phyloP scores from a whole-genome alignment of 2,329 filamentous ascomycete genomes.

The Xylaria sp. region DNA sequence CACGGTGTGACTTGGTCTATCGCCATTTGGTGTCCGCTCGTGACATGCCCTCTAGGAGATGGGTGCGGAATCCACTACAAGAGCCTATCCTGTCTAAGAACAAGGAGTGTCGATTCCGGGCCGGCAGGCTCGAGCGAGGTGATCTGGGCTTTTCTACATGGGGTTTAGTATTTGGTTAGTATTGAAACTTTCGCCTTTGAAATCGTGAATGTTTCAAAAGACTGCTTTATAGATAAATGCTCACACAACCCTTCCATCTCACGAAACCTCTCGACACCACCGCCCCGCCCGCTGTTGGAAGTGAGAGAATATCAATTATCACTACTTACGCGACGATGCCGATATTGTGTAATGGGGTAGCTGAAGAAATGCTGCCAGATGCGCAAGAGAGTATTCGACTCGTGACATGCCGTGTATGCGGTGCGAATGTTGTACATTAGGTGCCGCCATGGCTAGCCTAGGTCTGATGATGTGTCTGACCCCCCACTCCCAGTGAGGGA shows the following conservation, averaged over 20 bases:
- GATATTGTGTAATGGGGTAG: not conserved
- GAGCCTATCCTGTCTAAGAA: slow-evolving; percentile 19
- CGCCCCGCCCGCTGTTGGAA: slow-evolving; percentile 23
- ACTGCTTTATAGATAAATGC: slow-evolving; percentile 9
- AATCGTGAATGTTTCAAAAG: too few species aligned
- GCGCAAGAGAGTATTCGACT: slow-evolving; percentile 1
- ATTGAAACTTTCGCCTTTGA: too few species aligned
- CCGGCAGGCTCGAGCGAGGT: slow-evolving; percentile 32
- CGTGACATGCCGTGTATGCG: slow-evolving; percentile 7
- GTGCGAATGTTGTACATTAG: slow-evolving; percentile 20
- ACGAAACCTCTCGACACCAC: slow-evolving; percentile 22
- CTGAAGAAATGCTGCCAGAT: slow-evolving; percentile 4
- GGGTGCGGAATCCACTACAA: not conserved
- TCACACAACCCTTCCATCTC: slow-evolving; percentile 32
- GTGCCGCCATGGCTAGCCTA: not conserved
- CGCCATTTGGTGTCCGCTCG: not conserved
- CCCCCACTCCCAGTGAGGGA: not conserved
- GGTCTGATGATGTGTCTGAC: not conserved
- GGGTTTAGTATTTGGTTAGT: not conserved
- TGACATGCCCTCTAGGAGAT: not conserved
- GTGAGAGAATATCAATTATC: not conserved
- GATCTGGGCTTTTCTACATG: slow-evolving; percentile 4
- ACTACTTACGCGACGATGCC: not conserved
- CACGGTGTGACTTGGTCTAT: not conserved
- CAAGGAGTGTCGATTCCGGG: slow-evolving; percentile 24